Conservation (phyloP, 805 yeast species). For the Tetrapisispora nanseiensis region DNA sequence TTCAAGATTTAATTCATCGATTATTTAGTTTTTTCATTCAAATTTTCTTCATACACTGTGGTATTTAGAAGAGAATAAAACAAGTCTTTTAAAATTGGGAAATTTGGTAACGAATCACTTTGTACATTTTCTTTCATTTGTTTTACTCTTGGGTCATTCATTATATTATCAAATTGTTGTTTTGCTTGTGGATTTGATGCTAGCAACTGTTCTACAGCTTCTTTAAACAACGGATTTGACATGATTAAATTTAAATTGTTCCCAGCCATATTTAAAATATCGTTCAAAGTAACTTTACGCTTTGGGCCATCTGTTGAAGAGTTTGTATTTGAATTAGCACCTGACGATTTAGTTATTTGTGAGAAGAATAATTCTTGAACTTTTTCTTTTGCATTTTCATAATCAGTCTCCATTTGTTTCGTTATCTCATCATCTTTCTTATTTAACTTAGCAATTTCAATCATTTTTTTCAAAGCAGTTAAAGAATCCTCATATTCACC, state of each 20-base stretch:
- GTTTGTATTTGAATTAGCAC: neutral
- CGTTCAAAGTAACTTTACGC: conserved; percentile 44
- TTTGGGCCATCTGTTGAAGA: neutral
- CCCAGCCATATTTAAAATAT: conserved; percentile 49
- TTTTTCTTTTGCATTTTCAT: conserved; percentile 65
- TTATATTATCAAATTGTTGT: conserved; percentile 69
- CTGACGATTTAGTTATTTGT: neutral
- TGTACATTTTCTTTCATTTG: conserved; percentile 1
- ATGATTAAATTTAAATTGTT: conserved; percentile 59
- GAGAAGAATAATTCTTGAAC: neutral
- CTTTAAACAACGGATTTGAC: conserved; percentile 79
- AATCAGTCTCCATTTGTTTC: conserved; percentile 84
- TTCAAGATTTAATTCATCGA: no score
- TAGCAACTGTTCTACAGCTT: conserved; percentile 55
- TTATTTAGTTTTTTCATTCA: neutral
- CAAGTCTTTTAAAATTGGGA: conserved; percentile 1
- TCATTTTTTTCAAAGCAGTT: conserved; percentile 78
- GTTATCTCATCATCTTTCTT: conserved; percentile 35
- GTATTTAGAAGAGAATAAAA: conserved; percentile 2
- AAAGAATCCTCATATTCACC: conserved; percentile 80
- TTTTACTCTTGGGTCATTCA: conserved; percentile 33
- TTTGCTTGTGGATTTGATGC: conserved; percentile 58
- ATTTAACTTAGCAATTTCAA: conserved; percentile 71
- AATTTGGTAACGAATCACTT: neutral
- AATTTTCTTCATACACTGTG: conserved; percentile 1